Percentiles rank a stretch among this genome's conserved stretches.
phyloP scores from a whole-genome alignment of 2,329 filamentous ascomycete species.

The Pseudocercospora musae region DNA sequence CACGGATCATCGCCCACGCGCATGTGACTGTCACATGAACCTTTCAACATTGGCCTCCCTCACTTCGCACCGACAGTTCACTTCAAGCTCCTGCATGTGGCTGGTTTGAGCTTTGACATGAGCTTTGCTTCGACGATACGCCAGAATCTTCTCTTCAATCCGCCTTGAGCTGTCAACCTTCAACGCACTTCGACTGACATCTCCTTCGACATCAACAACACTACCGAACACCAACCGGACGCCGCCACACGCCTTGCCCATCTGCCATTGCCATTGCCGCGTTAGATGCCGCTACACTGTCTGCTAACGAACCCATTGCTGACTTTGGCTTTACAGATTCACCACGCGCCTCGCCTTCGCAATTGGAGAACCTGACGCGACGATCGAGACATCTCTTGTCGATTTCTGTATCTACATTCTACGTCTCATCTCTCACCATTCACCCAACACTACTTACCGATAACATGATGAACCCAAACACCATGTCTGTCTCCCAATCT shows the following conservation, averaged over 20 bases:
- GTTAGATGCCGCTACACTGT: background rate
- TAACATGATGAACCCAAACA: conserved; percentile 3
- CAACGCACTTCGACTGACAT: background rate
- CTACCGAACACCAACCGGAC: background rate
- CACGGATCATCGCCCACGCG: background rate
- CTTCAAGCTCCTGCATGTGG: background rate
- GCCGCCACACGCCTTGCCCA: background rate
- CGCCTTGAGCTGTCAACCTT: background rate
- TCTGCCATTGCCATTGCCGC: background rate
- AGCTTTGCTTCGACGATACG: background rate
- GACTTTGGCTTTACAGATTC: background rate
- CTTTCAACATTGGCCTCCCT: background rate
- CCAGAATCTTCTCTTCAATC: background rate
- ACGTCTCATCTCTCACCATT: background rate
- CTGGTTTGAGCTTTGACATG: background rate
- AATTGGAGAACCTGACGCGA: background rate
- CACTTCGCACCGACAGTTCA: background rate
- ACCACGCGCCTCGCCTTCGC: background rate
- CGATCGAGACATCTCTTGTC: too few relatives aligned
- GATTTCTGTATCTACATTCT: too few relatives aligned
- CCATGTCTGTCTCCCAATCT: conserved; percentile 2
- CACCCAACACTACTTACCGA: background rate
- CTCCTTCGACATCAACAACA: background rate
- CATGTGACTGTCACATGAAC: background rate
- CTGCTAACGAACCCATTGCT: background rate